Percentiles rank a stretch among this genome's conserved stretches.
phyloP scores from a whole-genome alignment of 2,329 filamentous ascomycete genomes.

The Neofusicoccum umdonicola region DNA sequence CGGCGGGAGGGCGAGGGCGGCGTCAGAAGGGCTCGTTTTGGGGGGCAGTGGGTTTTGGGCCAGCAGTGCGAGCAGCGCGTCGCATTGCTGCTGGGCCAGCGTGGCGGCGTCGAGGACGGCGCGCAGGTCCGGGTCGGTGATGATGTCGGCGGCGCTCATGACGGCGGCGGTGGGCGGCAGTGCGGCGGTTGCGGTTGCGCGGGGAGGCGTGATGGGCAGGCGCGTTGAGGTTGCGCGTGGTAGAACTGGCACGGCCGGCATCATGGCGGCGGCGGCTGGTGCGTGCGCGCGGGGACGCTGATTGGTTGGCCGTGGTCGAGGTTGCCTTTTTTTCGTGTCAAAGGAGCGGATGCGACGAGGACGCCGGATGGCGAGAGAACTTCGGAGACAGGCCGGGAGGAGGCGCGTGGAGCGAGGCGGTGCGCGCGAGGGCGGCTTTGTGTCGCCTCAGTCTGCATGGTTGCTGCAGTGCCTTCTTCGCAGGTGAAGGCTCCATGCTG shows the following conservation, averaged over 20 bases:
- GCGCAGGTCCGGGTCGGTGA: slow-evolving; percentile 64
- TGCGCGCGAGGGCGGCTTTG: no score
- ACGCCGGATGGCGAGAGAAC: no score
- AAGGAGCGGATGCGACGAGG: no score
- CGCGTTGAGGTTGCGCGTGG: background rate
- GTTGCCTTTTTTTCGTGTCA: background rate
- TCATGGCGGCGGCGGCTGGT: background rate
- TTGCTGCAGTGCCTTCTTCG: no score
- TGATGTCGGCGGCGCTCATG: slow-evolving; percentile 38
- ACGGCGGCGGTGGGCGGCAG: background rate
- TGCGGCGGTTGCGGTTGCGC: background rate
- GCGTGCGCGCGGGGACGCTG: background rate
- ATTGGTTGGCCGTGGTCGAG: background rate
- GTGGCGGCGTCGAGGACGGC: slow-evolving; percentile 71
- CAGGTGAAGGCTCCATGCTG: no score
- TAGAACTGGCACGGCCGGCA: background rate
- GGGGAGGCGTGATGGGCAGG: background rate
- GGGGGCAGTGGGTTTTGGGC: slow-evolving; percentile 38
- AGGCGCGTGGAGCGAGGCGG: no score
- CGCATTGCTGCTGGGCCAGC: slow-evolving; percentile 69
- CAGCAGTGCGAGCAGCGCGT: slow-evolving; percentile 58
- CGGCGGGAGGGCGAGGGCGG: slow-evolving; percentile 41
- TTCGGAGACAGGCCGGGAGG: no score
- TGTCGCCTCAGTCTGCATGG: no score
- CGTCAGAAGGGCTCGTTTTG: slow-evolving; percentile 27